phyloP scores from a whole-genome alignment of 805 yeast species.

The Brettanomyces sp. region DNA sequence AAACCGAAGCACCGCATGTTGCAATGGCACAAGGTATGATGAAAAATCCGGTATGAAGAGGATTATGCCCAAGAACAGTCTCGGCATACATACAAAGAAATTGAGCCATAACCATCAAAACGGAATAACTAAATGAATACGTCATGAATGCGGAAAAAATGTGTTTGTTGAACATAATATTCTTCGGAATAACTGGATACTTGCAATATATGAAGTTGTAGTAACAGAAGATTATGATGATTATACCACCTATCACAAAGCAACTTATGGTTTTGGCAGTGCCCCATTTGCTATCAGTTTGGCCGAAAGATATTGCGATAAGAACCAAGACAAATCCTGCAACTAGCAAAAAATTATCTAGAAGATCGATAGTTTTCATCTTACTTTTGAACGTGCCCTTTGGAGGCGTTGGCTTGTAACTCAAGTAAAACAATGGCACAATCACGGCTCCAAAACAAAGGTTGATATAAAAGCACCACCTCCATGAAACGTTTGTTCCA shows the following conservation, averaged over 20 bases:
- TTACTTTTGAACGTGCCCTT: conserved; percentile 30
- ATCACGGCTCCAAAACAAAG: conserved; percentile 54
- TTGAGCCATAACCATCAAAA: not conserved
- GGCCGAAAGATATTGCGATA: conserved; percentile 49
- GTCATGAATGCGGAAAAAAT: not conserved
- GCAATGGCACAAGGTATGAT: conserved; percentile 1
- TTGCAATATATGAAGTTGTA: conserved; percentile 35
- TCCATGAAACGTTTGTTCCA: conserved; percentile 48
- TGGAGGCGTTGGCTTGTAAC: conserved; percentile 40
- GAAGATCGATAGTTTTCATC: conserved; percentile 35
- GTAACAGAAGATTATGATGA: conserved; percentile 25
- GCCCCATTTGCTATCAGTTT: conserved; percentile 41
- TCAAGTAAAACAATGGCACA: conserved; percentile 26
- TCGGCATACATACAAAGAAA: conserved; percentile 1
- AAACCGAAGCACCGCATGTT: not conserved
- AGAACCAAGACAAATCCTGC: conserved; percentile 36
- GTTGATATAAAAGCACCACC: conserved; percentile 68
- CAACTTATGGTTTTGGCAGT: conserved; percentile 42
- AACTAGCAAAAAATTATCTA: conserved; percentile 37
- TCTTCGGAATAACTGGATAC: conserved; percentile 38
- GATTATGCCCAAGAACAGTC: not conserved
- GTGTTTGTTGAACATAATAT: conserved; percentile 16
- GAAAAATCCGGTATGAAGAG: conserved; percentile 1
- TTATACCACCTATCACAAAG: conserved; percentile 36
- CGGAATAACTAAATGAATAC: not conserved